Base-by-base conservation (phyloP, 2,329 filamentous ascomycete species). In the Scopulariopsis brevicaulis region DNA sequence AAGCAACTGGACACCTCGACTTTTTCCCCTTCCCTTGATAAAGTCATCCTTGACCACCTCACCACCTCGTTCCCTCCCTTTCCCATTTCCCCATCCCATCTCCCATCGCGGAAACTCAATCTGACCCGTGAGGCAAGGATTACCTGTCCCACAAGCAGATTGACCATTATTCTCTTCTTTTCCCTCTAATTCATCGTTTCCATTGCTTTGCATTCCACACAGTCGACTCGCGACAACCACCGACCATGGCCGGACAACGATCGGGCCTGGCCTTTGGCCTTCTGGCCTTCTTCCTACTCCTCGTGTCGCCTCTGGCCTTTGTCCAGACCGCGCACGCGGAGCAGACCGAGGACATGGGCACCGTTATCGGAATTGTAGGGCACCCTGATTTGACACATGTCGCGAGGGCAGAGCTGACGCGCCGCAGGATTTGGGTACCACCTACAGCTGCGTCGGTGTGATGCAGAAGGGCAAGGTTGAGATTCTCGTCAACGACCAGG, bases 391-490 rank as follows among this genome's bases (percentile, higher is more conserved):
- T 20, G 35, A 22, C 55, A 10, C 35, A 25, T 46, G 32, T 22
- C 22, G 18, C 48, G 22, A 34, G 25, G 18, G 35, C 28, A 60
- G 55, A 50, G 58, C 64, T 67, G 64, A 67, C 65, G 22, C 3
- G 48, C n/a, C 53, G 35, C 62, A 82, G 79, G 79, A 96, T 86
- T 76, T 96, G 71, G 91, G 91, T 77, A 96, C 91, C 56, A 96
- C 91, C 64, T 85, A 85, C 77, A 87, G 83, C 68, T 96, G 91
- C 76, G 90, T 96, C 68, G 91, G 89, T 87, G 90, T 96, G 72
- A 96, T 96, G 90, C 87, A 92, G 73, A 89, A 90, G 72, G 91
- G 91, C 73, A 94, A 93, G 77, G 90, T 96, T 66, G 90, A 96
- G 71, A 96, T 96, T 77, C 82, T 96, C 67, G 89, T 90, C 76